A percentile compares a stretch with the other conserved stretches of the same genome.
These are phyloP conservation scores for Euphorbia schlechtendalii DNA, from an alignment of 441 rosid genomes.

Conservation along the genomic window DNA sequence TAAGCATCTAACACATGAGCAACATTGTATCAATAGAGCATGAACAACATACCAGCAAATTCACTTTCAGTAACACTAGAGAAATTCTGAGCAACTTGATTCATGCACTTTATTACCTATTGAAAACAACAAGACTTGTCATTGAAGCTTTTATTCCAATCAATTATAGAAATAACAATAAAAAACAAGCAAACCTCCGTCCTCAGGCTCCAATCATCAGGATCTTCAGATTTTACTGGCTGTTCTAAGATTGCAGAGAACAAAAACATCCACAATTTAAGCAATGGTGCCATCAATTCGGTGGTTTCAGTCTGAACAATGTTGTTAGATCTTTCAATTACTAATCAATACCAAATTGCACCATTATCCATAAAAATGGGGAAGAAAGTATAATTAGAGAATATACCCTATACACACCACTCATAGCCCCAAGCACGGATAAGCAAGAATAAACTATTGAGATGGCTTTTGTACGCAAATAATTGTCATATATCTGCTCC, in stretches of 20 bases:
- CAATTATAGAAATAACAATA: slow-evolving; percentile 14
- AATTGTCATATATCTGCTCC: slow-evolving; percentile 66
- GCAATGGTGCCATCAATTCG: slow-evolving; percentile 53
- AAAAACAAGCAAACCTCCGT: slow-evolving; percentile 62
- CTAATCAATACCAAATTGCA: slow-evolving; percentile 22
- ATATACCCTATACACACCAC: slow-evolving; percentile 78
- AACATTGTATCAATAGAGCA: background rate
- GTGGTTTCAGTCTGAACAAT: slow-evolving; percentile 64
- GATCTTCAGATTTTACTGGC: slow-evolving; percentile 82
- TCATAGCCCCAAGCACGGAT: slow-evolving; percentile 76
- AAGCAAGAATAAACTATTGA: slow-evolving; percentile 76
- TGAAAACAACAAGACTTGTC: slow-evolving; percentile 9
- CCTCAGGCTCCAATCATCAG: slow-evolving; percentile 91
- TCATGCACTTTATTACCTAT: slow-evolving; percentile 88
- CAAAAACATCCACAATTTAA: slow-evolving; percentile 71
- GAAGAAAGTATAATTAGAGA: slow-evolving; percentile 11
- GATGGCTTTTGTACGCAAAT: slow-evolving; percentile 74
- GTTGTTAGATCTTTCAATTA: slow-evolving; percentile 29
- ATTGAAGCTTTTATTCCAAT: slow-evolving; percentile 11
- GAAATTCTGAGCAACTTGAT: slow-evolving; percentile 87
- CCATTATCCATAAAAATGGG: slow-evolving; percentile 15
- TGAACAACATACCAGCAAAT: slow-evolving; percentile 52
- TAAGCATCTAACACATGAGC: slow-evolving; percentile 7
- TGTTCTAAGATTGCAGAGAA: slow-evolving; percentile 58
- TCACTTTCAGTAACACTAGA: slow-evolving; percentile 59